Conservation (phyloP, 441 rosid genomes). For the Gossypium davidsonii region DNA sequence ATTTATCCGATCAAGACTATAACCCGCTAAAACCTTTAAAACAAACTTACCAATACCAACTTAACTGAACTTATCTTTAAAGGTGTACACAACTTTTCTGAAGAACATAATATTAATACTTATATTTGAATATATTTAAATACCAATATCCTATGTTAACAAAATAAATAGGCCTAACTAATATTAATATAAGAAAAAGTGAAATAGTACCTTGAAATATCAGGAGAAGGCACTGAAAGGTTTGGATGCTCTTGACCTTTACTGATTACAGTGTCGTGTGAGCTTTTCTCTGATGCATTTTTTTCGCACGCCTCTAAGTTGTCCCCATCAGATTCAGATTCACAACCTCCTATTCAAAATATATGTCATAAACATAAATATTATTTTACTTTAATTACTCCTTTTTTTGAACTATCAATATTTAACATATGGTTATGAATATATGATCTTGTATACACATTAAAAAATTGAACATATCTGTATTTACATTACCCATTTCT, state of each 20-base stretch:
- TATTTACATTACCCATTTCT: no score
- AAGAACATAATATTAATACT: neutral
- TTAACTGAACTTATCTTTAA: no score
- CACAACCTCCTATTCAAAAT: conserved; percentile 15
- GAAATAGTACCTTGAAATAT: conserved; percentile 27
- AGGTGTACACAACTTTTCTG: no score
- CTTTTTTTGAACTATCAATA: neutral
- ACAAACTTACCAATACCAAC: no score
- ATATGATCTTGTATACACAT: no score
- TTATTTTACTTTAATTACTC: neutral
- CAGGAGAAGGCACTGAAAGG: conserved; percentile 19
- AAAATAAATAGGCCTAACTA: neutral
- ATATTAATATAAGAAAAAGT: neutral
- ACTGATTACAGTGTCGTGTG: conserved; percentile 6
- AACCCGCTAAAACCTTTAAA: no score
- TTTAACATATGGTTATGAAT: no score
- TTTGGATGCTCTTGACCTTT: conserved; percentile 23
- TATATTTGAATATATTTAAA: neutral
- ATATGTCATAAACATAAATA: neutral
- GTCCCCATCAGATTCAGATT: conserved; percentile 22
- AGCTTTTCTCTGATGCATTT: conserved; percentile 17
- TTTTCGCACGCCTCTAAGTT: conserved; percentile 22
- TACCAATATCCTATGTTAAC: neutral
- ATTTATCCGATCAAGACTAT: no score
- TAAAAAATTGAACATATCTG: no score